Conservation (phyloP, 1,284 basidiomycete species). For the Amylostereum areolatum region DNA sequence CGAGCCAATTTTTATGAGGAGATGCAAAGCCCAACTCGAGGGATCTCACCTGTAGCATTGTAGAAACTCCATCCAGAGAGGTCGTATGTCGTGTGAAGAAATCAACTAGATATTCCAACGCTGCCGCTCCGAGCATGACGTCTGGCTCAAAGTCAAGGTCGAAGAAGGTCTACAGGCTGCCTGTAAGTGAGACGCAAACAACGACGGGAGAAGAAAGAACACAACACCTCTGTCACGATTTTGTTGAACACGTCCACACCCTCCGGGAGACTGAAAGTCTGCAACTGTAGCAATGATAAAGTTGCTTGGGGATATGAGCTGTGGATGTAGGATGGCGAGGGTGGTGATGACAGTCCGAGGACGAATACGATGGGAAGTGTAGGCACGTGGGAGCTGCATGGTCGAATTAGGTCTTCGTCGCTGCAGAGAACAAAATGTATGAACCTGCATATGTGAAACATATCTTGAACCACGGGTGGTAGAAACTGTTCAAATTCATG, state of each 20-base stretch:
- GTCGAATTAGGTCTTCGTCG: conserved; percentile 14
- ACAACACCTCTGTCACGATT: conserved; percentile 41
- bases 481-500: conserved; percentile 72
- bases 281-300: conserved; percentile 49
- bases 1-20: not conserved
- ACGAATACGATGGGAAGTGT: conserved; percentile 56
- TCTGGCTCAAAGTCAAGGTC: conserved; percentile 50
- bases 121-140: conserved; percentile 54
- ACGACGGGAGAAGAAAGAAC: not conserved
- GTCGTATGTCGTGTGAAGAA: conserved; percentile 46
- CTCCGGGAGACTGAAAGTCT: conserved; percentile 41
- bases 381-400: conserved; percentile 32
- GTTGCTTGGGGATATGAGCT: conserved; percentile 50
- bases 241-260: conserved; percentile 41
- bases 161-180: conserved; percentile 52
- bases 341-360: conserved; percentile 49
- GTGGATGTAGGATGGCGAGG: conserved; percentile 50
- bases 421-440: too few species aligned
- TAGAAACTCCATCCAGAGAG: conserved; percentile 50
- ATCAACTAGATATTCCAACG: conserved; percentile 48
- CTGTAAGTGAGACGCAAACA: not conserved
- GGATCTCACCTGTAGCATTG: conserved; percentile 50
- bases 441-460: conserved; percentile 67
- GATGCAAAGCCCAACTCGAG: not conserved
- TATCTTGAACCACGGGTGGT: conserved; percentile 49